Percentiles rank a stretch among this genome's conserved stretches.
Evolutionary conservation across 176 grass and related monocot genomes (phyloP).

Genomic region (bread wheat (Triticum aestivum)): IWGSC_CS_RefSeq_v2.1 NC_057812.1:686358314-686358813

Average conservation of each 20-base stretch:
- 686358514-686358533: neutral
- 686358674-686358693: neutral
- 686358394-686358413: neutral
- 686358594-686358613: constrained; percentile 6
- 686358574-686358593: neutral
- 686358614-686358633: neutral
- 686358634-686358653: neutral
- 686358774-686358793: neutral
- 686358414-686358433: constrained; percentile 3
- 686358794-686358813: constrained; percentile 5
- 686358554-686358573: constrained; percentile 8
- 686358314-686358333: neutral
- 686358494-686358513: neutral
- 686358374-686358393: constrained; percentile 20
- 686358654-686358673: constrained; percentile 22
- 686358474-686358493: neutral
- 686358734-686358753: constrained; percentile 5
- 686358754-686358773: neutral
- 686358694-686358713: constrained; percentile 18
- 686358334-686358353: neutral
- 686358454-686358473: neutral
- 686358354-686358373: neutral
- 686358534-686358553: constrained; percentile 12
- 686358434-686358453: neutral
- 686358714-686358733: constrained; percentile 22